Evolutionary conservation across 2,329 filamentous ascomycete genomes (phyloP).

Genomic region (Monosporascus sp.): DNA sequence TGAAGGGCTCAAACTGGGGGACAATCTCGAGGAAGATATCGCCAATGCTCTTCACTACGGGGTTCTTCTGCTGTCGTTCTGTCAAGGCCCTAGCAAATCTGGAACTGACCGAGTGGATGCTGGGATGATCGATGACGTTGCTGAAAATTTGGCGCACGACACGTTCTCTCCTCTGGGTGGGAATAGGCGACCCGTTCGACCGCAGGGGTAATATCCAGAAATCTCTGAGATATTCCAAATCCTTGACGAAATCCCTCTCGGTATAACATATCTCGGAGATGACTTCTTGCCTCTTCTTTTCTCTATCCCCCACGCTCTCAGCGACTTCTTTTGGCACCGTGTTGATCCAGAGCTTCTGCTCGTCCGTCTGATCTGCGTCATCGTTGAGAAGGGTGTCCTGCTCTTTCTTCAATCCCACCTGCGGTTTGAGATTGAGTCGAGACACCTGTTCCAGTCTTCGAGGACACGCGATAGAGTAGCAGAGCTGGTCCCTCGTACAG

Average conservation of each 20-base stretch:
- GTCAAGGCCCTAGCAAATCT: slow-evolving; percentile 85
- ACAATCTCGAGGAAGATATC: slow-evolving; percentile 93
- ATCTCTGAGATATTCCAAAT: slow-evolving; percentile 93
- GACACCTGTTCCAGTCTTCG: slow-evolving; percentile 92
- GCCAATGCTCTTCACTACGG: slow-evolving; percentile 82
- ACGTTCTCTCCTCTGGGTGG: slow-evolving; percentile 78
- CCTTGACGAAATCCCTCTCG: slow-evolving; percentile 97
- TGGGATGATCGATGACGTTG: slow-evolving; percentile 79
- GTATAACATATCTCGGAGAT: slow-evolving; percentile 99
- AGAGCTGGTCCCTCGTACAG: slow-evolving; percentile 89
- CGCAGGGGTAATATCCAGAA: slow-evolving; percentile 97
- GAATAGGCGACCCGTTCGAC: slow-evolving; percentile 79
- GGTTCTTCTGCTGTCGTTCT: slow-evolving; percentile 81
- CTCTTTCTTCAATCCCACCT: slow-evolving; percentile 73
- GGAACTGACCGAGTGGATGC: slow-evolving; percentile 86
- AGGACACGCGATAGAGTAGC: slow-evolving; percentile 97
- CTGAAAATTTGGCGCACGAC: slow-evolving; percentile 94
- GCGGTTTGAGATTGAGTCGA: slow-evolving; percentile 85
- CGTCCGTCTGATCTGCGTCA: slow-evolving; percentile 76
- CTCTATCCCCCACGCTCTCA: slow-evolving; percentile 80
- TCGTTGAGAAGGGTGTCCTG: slow-evolving; percentile 59
- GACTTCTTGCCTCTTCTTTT: slow-evolving; percentile 97
- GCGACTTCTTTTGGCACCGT: slow-evolving; percentile 93
- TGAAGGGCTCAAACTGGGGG: slow-evolving; percentile 91
- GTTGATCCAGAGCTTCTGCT: slow-evolving; percentile 99